Base-by-base conservation (phyloP, 2,329 filamentous ascomycete species). In the Septoria linicola region DNA sequence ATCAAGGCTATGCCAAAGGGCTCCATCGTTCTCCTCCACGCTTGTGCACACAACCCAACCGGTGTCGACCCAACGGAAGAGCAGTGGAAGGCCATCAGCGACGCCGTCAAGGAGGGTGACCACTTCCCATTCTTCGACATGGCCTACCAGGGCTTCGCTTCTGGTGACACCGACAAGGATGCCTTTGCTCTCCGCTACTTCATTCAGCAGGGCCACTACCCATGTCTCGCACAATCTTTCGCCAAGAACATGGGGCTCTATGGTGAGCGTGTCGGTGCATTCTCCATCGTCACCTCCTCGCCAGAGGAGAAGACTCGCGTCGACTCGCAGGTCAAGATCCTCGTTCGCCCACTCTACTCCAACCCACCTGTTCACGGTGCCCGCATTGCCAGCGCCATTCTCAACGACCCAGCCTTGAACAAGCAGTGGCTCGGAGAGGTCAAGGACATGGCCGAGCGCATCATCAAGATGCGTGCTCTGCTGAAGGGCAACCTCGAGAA, bases 161-260 rank as follows among this genome's bases (percentile, higher is more conserved):
- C 87, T 59, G 92, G 92, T 63, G 83, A 95, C 75, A 93, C 88
- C 59, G 83, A 95, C 79, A 85, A 85, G 73, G 92, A 99, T 71
- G 93, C 93, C 59, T 97, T 92, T 70, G 89, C 93, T 55, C 81
- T 97, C 62, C 85, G 93, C 63, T 80, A 96, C 80, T 99, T 99
- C 72, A 84, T 96, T 71, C 81, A 89, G 76, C 79, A 96, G 76
- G 92, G 92, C 66, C 90, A 96, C 78, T 83, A 89, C 69, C 83
- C 93, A 69, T 85, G 84, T 68, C 83, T 97, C 58, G 86, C 88
- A 66, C 92, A 97, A 78, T 93, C 88, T 47, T 97, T 97, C 73
- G 92, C 92, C 72, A 97, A 97, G 87, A 99, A 99, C 83, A 97
- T 99, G 92, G 93, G 93, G 76, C 88, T 99, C 58, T 97, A 99